Evolutionary conservation across 2,329 filamentous ascomycete species (phyloP), one percentile per base, ranked within the genome.

Genomic region (Aspergillus fischeri): DNA sequence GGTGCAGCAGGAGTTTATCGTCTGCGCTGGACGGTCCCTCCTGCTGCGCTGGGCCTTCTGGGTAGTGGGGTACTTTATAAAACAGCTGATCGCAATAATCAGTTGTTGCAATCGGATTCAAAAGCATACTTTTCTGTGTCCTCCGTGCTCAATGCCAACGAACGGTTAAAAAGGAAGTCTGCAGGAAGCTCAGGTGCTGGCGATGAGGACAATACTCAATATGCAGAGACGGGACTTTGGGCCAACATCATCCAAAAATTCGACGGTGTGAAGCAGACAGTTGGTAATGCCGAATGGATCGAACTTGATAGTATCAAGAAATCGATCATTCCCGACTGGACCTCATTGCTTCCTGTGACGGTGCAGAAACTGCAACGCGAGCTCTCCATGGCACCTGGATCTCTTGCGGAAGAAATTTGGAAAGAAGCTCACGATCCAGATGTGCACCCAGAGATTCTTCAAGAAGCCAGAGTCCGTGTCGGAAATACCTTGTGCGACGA

Each of bases 391-490:
- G 85, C 88, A 0, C 90, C 91, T 0, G 93, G 92, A 1, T 96
- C 92, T 0, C 78, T 99, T 45, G 91, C 93, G 11, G 89, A 95
- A 68, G 90, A 97, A 64, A 94, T 99, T 57, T 97, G 94, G 94
- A 80, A 82, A 62, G 93, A 97, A 67, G 91, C 94, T 0, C 89
- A 92, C 57, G 90, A 97, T 69, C 86, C 92, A 0, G 80, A 85
- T 50, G 80, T 90, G 60, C 91, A 97, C 65, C 93, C 93, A 0
- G 94, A 99, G 71, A 95, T 97, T 57, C 78, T 85, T 32, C 91
- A 88, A 77, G 85, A 91, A 44, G 92, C 93, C 20, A 80, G 78
- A 21, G 94, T 99, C 1, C 85, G 94, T 24, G 86, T 97, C 3
- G 94, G 92, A 0, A 78, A 85, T 20, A 86, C 90, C 7, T 80